Evolutionary conservation across 176 grass and related monocot species (phyloP).

Genomic region (Musa troglodytarum): DNA sequence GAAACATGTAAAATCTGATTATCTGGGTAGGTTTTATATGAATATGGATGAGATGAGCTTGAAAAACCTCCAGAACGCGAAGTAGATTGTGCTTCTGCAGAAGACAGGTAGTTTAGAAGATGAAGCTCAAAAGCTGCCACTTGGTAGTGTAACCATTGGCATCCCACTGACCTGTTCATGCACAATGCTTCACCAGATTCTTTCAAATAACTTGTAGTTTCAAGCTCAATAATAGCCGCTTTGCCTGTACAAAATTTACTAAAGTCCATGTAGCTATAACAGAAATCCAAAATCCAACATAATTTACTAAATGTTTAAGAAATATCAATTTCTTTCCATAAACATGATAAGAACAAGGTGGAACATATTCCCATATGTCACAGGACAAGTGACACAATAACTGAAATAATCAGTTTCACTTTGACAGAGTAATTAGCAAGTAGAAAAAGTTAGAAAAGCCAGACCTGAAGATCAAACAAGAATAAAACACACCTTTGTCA

Average conservation of each 20-base stretch:
- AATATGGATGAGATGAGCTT: constrained; percentile 49
- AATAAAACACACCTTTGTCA: constrained; percentile 60
- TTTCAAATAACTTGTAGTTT: constrained; percentile 60
- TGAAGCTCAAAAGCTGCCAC: not conserved
- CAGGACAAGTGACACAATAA: not conserved
- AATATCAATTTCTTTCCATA: not conserved
- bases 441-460: not conserved
- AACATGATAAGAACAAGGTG: too few species aligned
- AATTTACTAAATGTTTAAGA: not conserved
- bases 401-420: not conserved
- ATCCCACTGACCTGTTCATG: constrained; percentile 64
- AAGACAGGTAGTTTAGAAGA: constrained; percentile 5
- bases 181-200: constrained; percentile 73
- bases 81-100: constrained; percentile 70
- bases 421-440: not conserved
- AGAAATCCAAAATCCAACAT: constrained; percentile 1
- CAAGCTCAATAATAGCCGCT: constrained; percentile 69
- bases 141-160: not conserved
- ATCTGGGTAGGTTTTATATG: constrained; percentile 56
- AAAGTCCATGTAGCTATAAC: constrained; percentile 2
- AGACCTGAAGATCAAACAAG: not conserved
- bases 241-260: constrained; percentile 49
- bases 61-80: constrained; percentile 97
- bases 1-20: constrained; percentile 62
- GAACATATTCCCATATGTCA: not conserved